Base-by-base conservation (phyloP, 2,329 filamentous ascomycete species). In the Fusarium papillatum region DNA sequence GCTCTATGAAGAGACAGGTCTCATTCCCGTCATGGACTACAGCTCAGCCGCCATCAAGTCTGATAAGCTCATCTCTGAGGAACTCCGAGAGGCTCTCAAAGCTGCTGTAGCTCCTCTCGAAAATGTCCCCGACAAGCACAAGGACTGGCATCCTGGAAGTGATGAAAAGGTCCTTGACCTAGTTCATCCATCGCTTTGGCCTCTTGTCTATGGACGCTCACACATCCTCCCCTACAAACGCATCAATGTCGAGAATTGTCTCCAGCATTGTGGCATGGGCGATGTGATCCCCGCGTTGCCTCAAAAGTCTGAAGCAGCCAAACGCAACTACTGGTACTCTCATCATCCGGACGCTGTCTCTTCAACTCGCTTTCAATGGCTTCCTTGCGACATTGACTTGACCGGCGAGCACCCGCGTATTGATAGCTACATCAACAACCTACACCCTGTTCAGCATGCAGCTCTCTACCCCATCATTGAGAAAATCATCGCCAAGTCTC, bases 371-470 rank as follows among this genome's bases (percentile, higher is more conserved):
- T 87, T 82, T 48, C 87, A 88, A 69, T 88, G 86, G 87, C 81
- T 91, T 17, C 89, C 90, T 16, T 86, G 86, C 61, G 85, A 89
- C 6, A 83, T 91, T 19, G 78, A 83, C n/a, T 81, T 89, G 53
- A 78, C 81, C 2, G 80, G 82, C 2, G 79, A 83, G 11, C 77
- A 71, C 7, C 82, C 84, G 14, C 84, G 79, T 9, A 86, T 90
- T 31, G 82, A 82, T 5, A 88, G 86, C 74, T 90, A 90, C 75
- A 85, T 90, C 79, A 90, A 90, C 78, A 90, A 90, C 72, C 78
- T 90, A 1, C 88, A 90, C 71, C 89, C 89, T 0, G 31, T 70
- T 1, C 63, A 82, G 4, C 82, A 88, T 57, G 72, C 75, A 11
- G 72, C 67, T 4, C 78, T 89, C 1, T 89, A 88, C 66, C 70